These are phyloP conservation scores for Raffaelea arxii DNA, from an alignment of 2,329 filamentous ascomycete species.

Conservation along the genomic window DNA sequence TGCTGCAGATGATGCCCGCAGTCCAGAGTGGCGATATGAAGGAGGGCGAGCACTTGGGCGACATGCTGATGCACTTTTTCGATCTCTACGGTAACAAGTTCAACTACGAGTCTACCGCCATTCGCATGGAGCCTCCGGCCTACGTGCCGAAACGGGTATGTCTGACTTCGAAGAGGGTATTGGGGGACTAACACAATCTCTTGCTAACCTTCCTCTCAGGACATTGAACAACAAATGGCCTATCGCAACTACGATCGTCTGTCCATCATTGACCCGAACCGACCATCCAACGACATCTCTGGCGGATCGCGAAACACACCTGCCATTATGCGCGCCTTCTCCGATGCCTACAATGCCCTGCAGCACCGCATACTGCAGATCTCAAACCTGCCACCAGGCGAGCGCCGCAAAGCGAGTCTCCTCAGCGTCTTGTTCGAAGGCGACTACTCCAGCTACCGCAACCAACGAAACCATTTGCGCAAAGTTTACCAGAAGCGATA, in stretches of 20 bases:
- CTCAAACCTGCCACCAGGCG: conserved; percentile 19
- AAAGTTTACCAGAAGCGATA: conserved; percentile 36
- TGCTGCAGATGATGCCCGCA: conserved; percentile 71
- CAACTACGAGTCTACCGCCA: conserved; percentile 58
- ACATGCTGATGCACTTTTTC: conserved; percentile 78
- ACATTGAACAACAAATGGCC: too few species aligned
- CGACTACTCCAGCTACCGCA: conserved; percentile 65
- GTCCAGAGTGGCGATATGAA: conserved; percentile 51
- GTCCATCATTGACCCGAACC: conserved; percentile 88
- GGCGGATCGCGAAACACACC: conserved; percentile 68
- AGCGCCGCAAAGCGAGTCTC: conserved; percentile 39
- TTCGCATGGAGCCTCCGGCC: conserved; percentile 64
- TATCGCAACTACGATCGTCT: conserved; percentile 59
- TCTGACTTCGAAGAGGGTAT: too few species aligned
- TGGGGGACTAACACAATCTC: too few species aligned
- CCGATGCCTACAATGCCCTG: conserved; percentile 49
- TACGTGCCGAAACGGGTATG: conserved; percentile 77
- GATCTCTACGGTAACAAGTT: conserved; percentile 82
- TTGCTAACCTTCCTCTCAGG: too few species aligned
- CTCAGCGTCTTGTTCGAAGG: conserved; percentile 65
- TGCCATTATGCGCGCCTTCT: conserved; percentile 61
- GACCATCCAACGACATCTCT: conserved; percentile 75
- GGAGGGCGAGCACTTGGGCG: conserved; percentile 61
- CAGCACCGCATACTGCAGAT: conserved; percentile 48
- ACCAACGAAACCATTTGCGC: conserved; percentile 56